Base-by-base conservation (phyloP, 495 filamentous ascomycete genomes). In the Hypoxylon fuscum region DNA sequence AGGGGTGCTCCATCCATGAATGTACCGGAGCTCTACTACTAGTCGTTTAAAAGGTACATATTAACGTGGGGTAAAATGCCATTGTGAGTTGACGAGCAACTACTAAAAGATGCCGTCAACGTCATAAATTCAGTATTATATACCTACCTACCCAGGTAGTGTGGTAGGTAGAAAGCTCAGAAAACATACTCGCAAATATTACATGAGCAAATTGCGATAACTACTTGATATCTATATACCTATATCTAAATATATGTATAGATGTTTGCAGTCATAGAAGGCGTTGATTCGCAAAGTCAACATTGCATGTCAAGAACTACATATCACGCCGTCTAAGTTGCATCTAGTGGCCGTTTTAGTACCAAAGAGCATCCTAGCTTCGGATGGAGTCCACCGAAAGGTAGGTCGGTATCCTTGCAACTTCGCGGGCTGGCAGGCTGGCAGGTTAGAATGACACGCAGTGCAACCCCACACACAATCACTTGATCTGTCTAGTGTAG, bases 391-490 rank as follows among this genome's bases (percentile, higher is more conserved):
- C 48, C 57, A 21, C 49, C 43, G 57, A 35, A 38, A 14, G 11
- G 14, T n/a, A n/a, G n/a, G n/a, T n/a, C 20, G 21, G 14, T 8
- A 61, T 40, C 55, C 50, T 42, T 48, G 50, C 25, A 49, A 23
- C 1, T 21, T 27, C 17, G 20, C 43, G n/a, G n/a, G n/a, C n/a
- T n/a, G n/a, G n/a, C n/a, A n/a, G n/a, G n/a, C n/a, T n/a, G n/a
- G n/a, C n/a, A n/a, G n/a, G n/a, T n/a, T n/a, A 41, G 18, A 58
- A 59, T 45, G 40, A 38, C 31, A 50, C 27, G 55, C 47, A 21
- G 34, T 59, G 55, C 55, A 59, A 61, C 58, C 58, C 48, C 29
- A 54, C 35, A 18, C n/a, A 32, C 35, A 47, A 54, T 53, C 49
- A 61, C 42, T 41, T 54, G 34, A 61, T 46, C 22, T 10, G 14